Conservation (phyloP, 2,329 filamentous ascomycete genomes). For the Colletotrichum sp. region DNA sequence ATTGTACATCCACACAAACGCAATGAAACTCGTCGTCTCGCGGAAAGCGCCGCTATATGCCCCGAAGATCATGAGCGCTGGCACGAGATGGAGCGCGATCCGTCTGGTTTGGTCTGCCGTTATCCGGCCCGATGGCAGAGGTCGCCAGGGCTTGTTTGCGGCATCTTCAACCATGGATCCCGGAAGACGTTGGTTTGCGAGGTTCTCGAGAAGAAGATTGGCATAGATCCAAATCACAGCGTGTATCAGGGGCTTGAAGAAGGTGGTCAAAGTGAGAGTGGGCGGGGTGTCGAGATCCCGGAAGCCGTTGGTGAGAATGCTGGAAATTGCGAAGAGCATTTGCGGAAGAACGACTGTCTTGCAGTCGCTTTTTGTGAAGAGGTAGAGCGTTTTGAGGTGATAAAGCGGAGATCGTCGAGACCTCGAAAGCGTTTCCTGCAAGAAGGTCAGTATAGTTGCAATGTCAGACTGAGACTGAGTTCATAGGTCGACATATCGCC, state of each 20-base stretch:
- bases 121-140: constrained; percentile 31
- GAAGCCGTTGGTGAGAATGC: neutral
- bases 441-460: neutral
- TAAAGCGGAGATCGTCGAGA: neutral
- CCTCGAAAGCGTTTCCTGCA: neutral
- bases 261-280: accelerated
- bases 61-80: constrained; percentile 18
- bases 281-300: neutral
- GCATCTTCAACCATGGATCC: constrained; percentile 38
- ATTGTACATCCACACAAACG: constrained; percentile 44
- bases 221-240: neutral
- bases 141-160: constrained; percentile 44
- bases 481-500: accelerated
- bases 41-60: constrained; percentile 24
- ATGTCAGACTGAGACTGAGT: no score
- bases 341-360: constrained; percentile 34
- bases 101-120: constrained; percentile 26
- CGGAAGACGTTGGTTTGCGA: constrained; percentile 41
- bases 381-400: constrained; percentile 25
- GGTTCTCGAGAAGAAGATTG: neutral
- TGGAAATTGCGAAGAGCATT: constrained; percentile 27
- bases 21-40: constrained; percentile 32
- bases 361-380: constrained; percentile 36
- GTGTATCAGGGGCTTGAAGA: neutral
- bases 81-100: constrained; percentile 28